Base-by-base conservation (phyloP, 208 protist species). In the Crithidia sp. region DNA sequence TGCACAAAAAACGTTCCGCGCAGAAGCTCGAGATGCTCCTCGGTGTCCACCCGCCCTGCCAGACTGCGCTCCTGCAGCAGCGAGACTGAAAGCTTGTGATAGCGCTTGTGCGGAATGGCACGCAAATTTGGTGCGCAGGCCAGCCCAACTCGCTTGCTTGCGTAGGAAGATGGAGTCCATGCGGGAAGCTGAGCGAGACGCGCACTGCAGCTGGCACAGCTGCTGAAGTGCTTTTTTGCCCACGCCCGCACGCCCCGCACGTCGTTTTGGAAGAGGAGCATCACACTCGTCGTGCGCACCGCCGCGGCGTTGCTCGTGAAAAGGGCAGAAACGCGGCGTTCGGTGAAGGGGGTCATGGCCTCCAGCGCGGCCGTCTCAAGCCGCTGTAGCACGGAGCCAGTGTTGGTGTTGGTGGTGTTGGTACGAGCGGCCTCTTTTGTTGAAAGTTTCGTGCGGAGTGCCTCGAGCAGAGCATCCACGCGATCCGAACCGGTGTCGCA, bases 231-330 rank as follows among this genome's bases (percentile, higher is more conserved):
- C 17, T 67, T 59, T 13, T 47, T n/a, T 14, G 64, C 74, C 87
- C 87, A 92, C 52, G 19, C 45, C 8, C 76, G 76, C 60, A 83
- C 77, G 0, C 84, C 84, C 16, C 87, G 83, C 9, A 89, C 72
- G 59, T 88, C 79, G 44, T 75, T 67, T 5, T 74, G 81, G 17
- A 74, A 83, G 9, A 83, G 68, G 13, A 92, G 14, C 7, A 76
- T 74, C 19, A 92, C 43, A 53, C 61, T 70, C 7, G 84, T 92
- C 0, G 58, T 67, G 2, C 81, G 83, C 44, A 70, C 62, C 6
- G 64, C 74, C 2, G 56, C 28, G 13, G 66, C 63, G 71, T 74
- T 66, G 40, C 55, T 72, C 0, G 63, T 74, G 44, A 71, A 67
- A 17, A 83, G 56, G 5, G 65, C 36, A 2, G 63, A 60, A 3